Base-by-base conservation (phyloP, 2,329 filamentous ascomycete genomes). In the Ceratocystis cacaofunesta region DNA sequence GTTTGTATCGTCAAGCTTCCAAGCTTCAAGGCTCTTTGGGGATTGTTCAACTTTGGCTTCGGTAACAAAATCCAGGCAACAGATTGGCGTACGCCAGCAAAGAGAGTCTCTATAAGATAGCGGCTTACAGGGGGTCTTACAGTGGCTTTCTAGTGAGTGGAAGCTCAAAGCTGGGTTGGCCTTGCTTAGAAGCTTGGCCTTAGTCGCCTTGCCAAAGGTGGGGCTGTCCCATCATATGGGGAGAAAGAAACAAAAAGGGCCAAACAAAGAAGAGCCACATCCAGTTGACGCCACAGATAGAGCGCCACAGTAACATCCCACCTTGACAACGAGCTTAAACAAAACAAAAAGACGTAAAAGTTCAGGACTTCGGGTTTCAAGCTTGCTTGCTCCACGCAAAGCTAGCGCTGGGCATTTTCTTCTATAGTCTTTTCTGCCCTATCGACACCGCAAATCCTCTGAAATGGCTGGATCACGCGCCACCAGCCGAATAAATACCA, bases 401-500 rank as follows among this genome's bases (percentile, higher is more conserved):
- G 30, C 30, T 41, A 41, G 36, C 36, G 10, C 36, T 41, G 36
- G 36, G 36, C 36, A 41, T 41, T 41, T 3, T 41, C 10, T 41
- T 41, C 10, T 41, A 12, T 41, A 3, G 8, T 41, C 36, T 12
- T 41, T 41, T 41, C 36, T 41, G 36, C 36, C 43, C 10, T 17
- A n/a, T 58, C n/a, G 32, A 5, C 58, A 36, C 65, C 15, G 5
- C 44, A 50, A 12, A 63, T 12, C 36, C 52, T 25, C 19, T 43
- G 50, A 57, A 52, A 69, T 69, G 68, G 65, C 68, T 25, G 63
- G 67, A 30, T 63, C 68, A 64, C 65, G 65, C 19, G 65, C 67
- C 36, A 62, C 68, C 30, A 67, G 67, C 65, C 68, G 67, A 46
- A 63, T 66, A 41, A 57, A 57, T 12, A 57, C 52, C 46, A 43